Base-by-base conservation (phyloP, 2,329 filamentous ascomycete genomes). In the Fusarium palustre region DNA sequence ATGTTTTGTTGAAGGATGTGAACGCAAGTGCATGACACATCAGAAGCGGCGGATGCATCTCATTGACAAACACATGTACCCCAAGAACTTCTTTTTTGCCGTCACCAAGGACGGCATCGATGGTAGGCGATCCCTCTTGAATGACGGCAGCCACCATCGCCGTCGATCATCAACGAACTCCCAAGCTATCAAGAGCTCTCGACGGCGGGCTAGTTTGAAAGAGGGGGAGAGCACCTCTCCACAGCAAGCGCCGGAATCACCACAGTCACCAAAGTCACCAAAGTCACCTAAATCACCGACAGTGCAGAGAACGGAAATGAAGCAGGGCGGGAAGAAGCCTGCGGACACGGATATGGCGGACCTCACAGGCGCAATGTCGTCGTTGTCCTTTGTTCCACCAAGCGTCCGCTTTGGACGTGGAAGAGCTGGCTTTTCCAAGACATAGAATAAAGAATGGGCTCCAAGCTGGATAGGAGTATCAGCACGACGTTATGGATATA, bases 11-110 rank as follows among this genome's bases (percentile, higher is more conserved):
- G 92, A 97, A 76, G 90, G 86, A 49, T 99, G 96, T 79, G 92
- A 96, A 62, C 88, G 92, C 70, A 90, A 93, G 77, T 97, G 94
- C 81, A 89, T 88, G 57, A 94, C 92, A 6, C 90, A 91, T 31
- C 90, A 92, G 75, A 98, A 97, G 80, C 88, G 96, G 45, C 87
- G 92, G 34, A 88, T 93, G 77, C 95, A 99, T 82, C 85, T 97
- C 70, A 93, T 97, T 71, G 94, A 97, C 83, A 97, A 97, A 81
- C 96, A 99, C 79, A 87, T 91, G 81, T 99, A 96, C 76, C 95
- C 94, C 13, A 89, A 88, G 76, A 92, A 92, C 74, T 97, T 94
- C 80, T 95, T 97, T 79, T 97, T 97, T 74, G 88, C 89, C 50
- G 88, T 98, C 54, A 91, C 97, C 4, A 92, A 94, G 70, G 89